Evolutionary conservation across 2,329 filamentous ascomycete species (phyloP), one percentile per base, ranked within the genome.

Genomic region (Venturia oleaginea): DNA sequence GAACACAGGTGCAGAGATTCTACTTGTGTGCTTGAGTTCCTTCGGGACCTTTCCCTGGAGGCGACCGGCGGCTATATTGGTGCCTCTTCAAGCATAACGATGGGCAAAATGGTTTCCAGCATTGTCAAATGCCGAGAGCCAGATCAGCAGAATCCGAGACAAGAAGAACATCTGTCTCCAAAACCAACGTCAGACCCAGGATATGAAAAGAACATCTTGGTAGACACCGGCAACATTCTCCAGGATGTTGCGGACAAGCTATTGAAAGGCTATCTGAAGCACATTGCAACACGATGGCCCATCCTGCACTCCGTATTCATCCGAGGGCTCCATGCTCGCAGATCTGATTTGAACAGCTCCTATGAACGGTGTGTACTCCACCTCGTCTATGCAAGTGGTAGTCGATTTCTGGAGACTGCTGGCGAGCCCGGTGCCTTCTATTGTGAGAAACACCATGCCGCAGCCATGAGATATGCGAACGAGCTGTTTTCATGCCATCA

Each of bases 401-500:
- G 70, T 7, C 69, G 72, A 13, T 73, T 73, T 64, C 66, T 74
- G 3, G 69, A 72, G 59, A 71, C 68, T 1, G 72, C 71, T 6
- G 71, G 72, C 54, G 70, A 72, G 61, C 70, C 69, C 1, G 70
- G 71, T 38, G 67, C 66, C 1, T 71, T 74, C 11, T 68, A 70
- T 15, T 69, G 72, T 0, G 70, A 74, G 51, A n/a, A 68, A 64
- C 73, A 75, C 38, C 68, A 74, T 22, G 61, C 69, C 1, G 70
- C 72, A 1, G 74, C 72, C 4, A 68, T 74, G 19, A 68, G 71
- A 48, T 69, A 71, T 1, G 70, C 76, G 67, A 73, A 75, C 61
- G 68, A 68, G 4, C 72, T 76, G 10, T 67, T 76, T 1, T 70
- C 74, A 59, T 69, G 71, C 57, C 71, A 75, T 57, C 72, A 75